Evolutionary conservation across 257 asterid species (phyloP), one percentile per base, ranked within the genome.

Genomic region (Echium plantagineum): DNA sequence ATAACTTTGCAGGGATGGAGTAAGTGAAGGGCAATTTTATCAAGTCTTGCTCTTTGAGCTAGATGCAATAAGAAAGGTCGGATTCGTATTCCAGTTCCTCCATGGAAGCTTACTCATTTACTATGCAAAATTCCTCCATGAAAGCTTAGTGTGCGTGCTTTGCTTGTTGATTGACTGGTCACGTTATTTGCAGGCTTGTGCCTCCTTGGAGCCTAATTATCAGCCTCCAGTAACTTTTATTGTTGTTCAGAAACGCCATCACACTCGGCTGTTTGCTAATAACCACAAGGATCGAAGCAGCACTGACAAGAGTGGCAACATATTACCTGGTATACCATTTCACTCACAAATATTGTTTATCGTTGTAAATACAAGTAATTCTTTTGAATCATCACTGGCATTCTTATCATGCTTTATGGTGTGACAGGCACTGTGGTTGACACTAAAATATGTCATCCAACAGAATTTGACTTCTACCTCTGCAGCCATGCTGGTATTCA

Each of bases 1-100:
- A 55, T 18, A 31, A 18, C 59, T 70, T 24, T 47, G 61, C 81
- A 90, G 98, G 85, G 98, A 91, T 72, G 98, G 96, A 4, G 98
- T 88, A 57, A 91, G 98, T 51, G 98, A 91, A 82, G 98, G 98
- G 63, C 96, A 88, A 63, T 91, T 85, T 66, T 88, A 91, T 78
- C 97, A 91, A 74, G 96, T 91, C 62, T 76, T 91, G 24, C 82
- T 91, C 22, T 88, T 88, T 22, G 98, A 91, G 78, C 80, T 91
- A 59, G 98, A 91, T 69, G 98, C 98, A 48, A 91, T 91, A 62
- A 85, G 98, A 3, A 91, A 91, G 89, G 97, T 86, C 16, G 74
- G 63, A 16, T 38, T 19, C n/a, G 12, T 30, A 19, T 19, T 5
- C 32, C 13, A 16, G 7, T 8, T 65, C 21, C 28, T 19, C 72